Percentiles rank a stretch among this genome's conserved stretches.
phyloP scores from a whole-genome alignment of 495 filamentous ascomycete genomes.

The Daldinia childiae region DNA sequence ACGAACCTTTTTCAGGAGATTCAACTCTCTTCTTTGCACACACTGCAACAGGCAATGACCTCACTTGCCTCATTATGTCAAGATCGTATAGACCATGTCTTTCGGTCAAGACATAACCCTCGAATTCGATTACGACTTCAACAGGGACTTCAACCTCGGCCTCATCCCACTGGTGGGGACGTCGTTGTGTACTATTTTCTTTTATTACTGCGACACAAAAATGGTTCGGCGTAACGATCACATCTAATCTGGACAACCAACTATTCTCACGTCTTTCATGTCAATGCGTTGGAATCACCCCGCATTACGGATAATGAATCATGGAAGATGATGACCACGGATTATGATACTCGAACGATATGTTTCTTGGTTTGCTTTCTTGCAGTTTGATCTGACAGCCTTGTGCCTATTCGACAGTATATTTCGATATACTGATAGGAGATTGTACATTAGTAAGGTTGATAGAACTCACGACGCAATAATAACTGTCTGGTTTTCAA shows the following conservation, averaged over 20 bases:
- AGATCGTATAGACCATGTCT: background rate
- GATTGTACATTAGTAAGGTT: background rate
- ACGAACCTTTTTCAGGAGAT: background rate
- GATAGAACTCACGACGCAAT: background rate
- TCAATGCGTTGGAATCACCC: background rate
- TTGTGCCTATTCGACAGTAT: constrained; percentile 1
- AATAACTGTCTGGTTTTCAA: background rate
- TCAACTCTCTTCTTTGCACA: constrained; percentile 8
- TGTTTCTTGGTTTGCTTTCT: background rate
- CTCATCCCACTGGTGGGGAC: background rate
- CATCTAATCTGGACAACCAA: background rate
- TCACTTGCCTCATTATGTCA: background rate
- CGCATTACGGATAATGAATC: background rate
- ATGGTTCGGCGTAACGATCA: background rate
- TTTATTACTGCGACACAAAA: background rate
- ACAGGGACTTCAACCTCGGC: background rate
- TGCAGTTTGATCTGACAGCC: background rate
- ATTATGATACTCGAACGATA: background rate
- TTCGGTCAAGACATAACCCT: background rate
- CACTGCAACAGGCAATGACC: background rate
- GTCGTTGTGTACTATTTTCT: background rate
- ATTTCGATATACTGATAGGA: background rate
- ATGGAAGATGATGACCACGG: background rate
- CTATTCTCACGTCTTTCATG: background rate
- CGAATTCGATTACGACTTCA: background rate